A percentile compares a stretch with the other conserved stretches of the same genome.
Conservation (phyloP, 2,329 filamentous ascomycete genomes). For the Penicillium sp. region DNA sequence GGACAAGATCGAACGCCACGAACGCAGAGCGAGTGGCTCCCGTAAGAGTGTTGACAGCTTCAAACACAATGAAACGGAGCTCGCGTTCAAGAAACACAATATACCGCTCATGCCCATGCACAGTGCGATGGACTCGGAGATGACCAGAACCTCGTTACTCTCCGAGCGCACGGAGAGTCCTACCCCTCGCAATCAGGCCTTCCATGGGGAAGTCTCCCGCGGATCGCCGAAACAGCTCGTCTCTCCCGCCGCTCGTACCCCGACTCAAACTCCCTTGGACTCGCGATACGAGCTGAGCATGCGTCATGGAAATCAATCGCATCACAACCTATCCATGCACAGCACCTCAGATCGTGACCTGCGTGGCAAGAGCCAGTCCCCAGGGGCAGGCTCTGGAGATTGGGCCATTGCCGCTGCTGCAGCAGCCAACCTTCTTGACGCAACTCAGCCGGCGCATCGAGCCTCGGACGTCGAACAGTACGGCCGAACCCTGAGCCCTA, state of each 20-base stretch:
- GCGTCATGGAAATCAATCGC: slow-evolving; percentile 60
- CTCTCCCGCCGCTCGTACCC: slow-evolving; percentile 62
- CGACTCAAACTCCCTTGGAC: slow-evolving; percentile 51
- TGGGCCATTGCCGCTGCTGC: slow-evolving; percentile 42
- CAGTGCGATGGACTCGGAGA: slow-evolving; percentile 81
- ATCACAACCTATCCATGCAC: slow-evolving; percentile 50
- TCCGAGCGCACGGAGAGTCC: slow-evolving; percentile 76
- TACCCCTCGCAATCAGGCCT: slow-evolving; percentile 62
- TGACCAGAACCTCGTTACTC: slow-evolving; percentile 83
- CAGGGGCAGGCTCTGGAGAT: slow-evolving; percentile 34
- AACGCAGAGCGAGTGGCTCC: slow-evolving; percentile 37
- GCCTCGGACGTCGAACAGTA: slow-evolving; percentile 47
- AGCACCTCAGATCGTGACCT: slow-evolving; percentile 48
- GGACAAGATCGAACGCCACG: slow-evolving; percentile 40
- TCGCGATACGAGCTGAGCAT: slow-evolving; percentile 60
- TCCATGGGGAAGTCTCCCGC: slow-evolving; percentile 63
- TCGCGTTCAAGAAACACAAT: slow-evolving; percentile 53
- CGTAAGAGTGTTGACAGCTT: slow-evolving; percentile 44
- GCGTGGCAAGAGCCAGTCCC: slow-evolving; percentile 35
- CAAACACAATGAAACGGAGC: slow-evolving; percentile 51
- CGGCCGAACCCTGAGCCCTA: slow-evolving; percentile 75
- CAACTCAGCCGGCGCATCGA: slow-evolving; percentile 48
- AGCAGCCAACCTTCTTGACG: slow-evolving; percentile 36
- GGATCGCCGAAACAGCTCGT: slow-evolving; percentile 52
- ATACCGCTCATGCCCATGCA: slow-evolving; percentile 83